Evolutionary conservation across 441 rosid genomes (phyloP).

Genomic region (Jatropha multifida): DNA sequence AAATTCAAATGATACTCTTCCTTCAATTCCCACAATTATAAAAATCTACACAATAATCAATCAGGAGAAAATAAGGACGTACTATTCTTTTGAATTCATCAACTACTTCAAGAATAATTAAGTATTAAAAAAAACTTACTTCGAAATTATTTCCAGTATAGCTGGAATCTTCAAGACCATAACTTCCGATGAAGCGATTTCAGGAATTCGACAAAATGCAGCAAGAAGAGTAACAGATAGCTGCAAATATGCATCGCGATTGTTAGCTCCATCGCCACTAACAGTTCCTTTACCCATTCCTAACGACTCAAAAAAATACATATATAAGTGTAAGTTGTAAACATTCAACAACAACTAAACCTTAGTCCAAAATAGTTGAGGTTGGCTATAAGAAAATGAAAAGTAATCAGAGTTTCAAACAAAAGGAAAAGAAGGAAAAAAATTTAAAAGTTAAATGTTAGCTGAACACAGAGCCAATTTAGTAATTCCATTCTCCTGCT

Average conservation of each 20-base stretch:
- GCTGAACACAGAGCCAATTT: too few species aligned
- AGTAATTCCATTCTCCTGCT: too few species aligned
- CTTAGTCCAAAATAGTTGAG: too few species aligned
- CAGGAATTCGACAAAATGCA: conserved; percentile 73
- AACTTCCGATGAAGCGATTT: conserved; percentile 67
- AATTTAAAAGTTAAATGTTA: background rate
- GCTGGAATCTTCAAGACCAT: conserved; percentile 75
- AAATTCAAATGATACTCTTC: too few species aligned
- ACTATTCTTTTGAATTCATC: background rate
- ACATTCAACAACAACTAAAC: too few species aligned
- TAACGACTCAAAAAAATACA: conserved; percentile 12
- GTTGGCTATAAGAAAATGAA: background rate
- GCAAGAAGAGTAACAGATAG: conserved; percentile 72
- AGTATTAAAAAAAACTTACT: conserved; percentile 40
- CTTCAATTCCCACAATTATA: too few species aligned
- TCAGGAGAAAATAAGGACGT: too few species aligned
- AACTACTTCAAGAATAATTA: background rate
- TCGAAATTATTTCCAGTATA: conserved; percentile 54
- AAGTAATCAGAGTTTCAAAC: background rate
- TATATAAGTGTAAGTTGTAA: too few species aligned
- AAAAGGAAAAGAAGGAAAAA: background rate
- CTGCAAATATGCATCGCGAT: conserved; percentile 72
- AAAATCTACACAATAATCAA: too few species aligned
- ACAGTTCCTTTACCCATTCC: conserved; percentile 52
- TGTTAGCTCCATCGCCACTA: conserved; percentile 34